Evolutionary conservation across 371 early-diverging fungal species (phyloP), one percentile per base, ranked within the genome.

Genomic region (Mortierella sp.): DNA sequence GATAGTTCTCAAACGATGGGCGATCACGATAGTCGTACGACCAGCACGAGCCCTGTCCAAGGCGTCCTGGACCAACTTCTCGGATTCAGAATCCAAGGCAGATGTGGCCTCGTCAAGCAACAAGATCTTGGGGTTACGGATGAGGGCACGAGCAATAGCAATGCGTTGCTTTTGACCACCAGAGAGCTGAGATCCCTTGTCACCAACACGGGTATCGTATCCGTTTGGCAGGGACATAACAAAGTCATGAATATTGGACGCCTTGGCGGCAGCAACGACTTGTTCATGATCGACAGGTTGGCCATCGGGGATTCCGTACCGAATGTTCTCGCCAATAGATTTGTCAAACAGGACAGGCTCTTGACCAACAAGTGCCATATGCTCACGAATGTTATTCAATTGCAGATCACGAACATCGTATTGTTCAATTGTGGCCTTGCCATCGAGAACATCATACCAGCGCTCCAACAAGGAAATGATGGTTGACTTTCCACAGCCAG

Each of bases 61-160:
- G 0, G 96, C 97, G 47, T 89, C 88, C 77, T 98, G 96, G 9
- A 99, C 96, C n/a, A 95, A 83, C 68, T 90, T 91, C 85, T 99
- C 99, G 40, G 93, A 92, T 77, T 95, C 92, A 22, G 93, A 91
- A 84, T 98, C 98, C 62, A 98, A 84, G 0, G 97, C 97, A 6
- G 95, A 93, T 1, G 99, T 99, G 0, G 99, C 97, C 82, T 99
- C 99, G 76, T 99, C 99, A 43, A 99, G 84, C 28, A 99, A 81
- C 58, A 98, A 85, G 15, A 98, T 92, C 63, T 84, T 87, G 41
- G 97, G 97, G 70, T 96, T 89, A 63, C 94, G 91, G 74, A 98
- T 90, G 67, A 91, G 64, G 3, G 91, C 91, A 77, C 94, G 87
- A 24, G 93, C 90, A 69, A 93, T 87, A 22, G 90, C 86, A 77